Percentiles rank a stretch among this genome's conserved stretches.
Conservation (phyloP, 2,329 filamentous ascomycete species). For the Trichoderma oligosporum region DNA sequence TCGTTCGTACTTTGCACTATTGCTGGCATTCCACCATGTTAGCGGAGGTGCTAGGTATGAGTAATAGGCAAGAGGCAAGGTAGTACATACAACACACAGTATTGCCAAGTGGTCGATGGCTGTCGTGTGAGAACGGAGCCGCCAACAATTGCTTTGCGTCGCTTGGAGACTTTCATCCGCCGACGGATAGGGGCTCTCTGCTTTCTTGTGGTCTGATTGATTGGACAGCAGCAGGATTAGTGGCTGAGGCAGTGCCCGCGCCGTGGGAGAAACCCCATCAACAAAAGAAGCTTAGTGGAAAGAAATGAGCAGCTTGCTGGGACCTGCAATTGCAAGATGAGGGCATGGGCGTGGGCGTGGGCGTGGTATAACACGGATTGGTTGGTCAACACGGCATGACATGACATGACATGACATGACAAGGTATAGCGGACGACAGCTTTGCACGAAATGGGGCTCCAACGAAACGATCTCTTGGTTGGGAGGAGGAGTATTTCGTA, state of each 20-base stretch:
- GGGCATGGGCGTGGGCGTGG: neutral
- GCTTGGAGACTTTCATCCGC: constrained; percentile 13
- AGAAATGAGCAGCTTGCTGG: neutral
- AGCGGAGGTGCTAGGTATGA: neutral
- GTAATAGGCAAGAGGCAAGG: neutral
- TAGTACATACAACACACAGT: too few species aligned
- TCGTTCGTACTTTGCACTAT: too few species aligned
- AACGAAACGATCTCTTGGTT: too few species aligned
- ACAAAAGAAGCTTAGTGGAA: neutral
- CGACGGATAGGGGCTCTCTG: neutral
- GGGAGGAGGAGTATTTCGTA: too few species aligned
- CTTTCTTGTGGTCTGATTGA: neutral
- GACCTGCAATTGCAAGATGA: neutral
- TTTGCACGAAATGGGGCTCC: neutral
- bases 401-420: neutral
- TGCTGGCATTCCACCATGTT: too few species aligned
- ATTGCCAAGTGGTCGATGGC: neutral
- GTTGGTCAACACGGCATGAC: neutral
- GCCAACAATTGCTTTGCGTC: neutral
- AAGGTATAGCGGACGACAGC: neutral
- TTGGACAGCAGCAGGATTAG: neutral
- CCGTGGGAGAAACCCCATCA: neutral
- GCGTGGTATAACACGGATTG: neutral
- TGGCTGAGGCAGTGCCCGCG: constrained; percentile 7
- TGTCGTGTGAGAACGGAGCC: neutral